Base-by-base conservation (phyloP, 1,284 basidiomycete genomes). In the Takashimella koratensis region DNA sequence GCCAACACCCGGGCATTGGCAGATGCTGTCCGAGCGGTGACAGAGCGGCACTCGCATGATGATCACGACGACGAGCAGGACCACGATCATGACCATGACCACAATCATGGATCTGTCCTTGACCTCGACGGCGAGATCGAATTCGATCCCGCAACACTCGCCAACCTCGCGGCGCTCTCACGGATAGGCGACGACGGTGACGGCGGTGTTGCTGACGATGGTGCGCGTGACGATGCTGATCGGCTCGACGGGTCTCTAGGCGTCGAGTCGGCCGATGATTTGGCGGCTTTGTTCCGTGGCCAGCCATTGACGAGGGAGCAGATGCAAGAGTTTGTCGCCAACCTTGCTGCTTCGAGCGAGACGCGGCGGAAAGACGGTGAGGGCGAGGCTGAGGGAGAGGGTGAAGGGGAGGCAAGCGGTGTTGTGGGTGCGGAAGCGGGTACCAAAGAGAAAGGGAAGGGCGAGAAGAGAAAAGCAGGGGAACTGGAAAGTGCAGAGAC, bases 81-180 rank as follows among this genome's bases (percentile, higher is more conserved):
- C 16, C 30, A 36, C 16, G n/a, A n/a, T n/a, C n/a, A n/a, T n/a
- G 43, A 44, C 3, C 26, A 44, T 5, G 40, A 16, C 20, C 27
- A 30, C 2, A 41, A 42, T 40, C 45, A 46, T 20, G 21, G 45
- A 13, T 20, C 20, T 6, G 49, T 11, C 23, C 16, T 23, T 4
- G 53, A 47, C 39, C 24, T 26, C 22, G 49, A 47, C 27, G 44
- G 12, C 12, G 40, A 46, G 4, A 42, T 43, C 4, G 47, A 51
- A 30, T 66, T 73, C 23, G 72, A 74, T 49, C 70, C 69, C 1
- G 67, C 60, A 19, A 74, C 67, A 30, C 58, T 74, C 4, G 72
- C 70, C 8, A 71, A 73, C 53, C 63, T 74, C 27, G 72, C 70
- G 21, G 72, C 71, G 0, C 49, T 74, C 13, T 70, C 68, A 5